Evolutionary conservation across 1,139 yeast species (phyloP).

Genomic region (Geotrichum histeridarum): DNA sequence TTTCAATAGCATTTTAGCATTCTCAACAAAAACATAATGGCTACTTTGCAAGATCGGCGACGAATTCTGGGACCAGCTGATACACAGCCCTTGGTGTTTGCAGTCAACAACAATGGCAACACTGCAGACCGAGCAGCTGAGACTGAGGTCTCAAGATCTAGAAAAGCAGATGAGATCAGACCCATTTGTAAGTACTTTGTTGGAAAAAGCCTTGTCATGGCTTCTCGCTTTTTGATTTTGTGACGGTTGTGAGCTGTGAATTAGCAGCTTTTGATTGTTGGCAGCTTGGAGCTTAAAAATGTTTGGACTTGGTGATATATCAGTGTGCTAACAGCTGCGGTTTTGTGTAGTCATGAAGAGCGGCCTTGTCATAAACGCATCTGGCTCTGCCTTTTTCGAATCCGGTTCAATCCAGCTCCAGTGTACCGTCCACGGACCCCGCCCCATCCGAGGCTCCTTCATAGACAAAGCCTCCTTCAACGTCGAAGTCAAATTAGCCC

Average conservation of each 20-base stretch:
- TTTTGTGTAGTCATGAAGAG: slow-evolving; percentile 41
- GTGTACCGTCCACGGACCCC: slow-evolving; percentile 80
- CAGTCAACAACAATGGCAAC: slow-evolving; percentile 4
- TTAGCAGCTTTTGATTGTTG: no score
- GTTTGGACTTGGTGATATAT: no score
- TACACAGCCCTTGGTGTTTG: slow-evolving; percentile 26
- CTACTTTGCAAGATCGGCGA: slow-evolving; percentile 32
- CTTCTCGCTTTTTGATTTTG: not conserved
- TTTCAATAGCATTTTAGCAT: no score
- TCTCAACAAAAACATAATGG: no score
- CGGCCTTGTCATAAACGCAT: slow-evolving; percentile 64
- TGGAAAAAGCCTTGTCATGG: not conserved
- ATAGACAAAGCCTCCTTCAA: slow-evolving; percentile 62
- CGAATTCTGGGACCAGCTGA: slow-evolving; percentile 40
- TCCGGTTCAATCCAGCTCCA: slow-evolving; percentile 57
- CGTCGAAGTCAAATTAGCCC: slow-evolving; percentile 60
- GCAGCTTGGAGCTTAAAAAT: no score
- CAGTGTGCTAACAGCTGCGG: not conserved
- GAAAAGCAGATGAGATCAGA: slow-evolving; percentile 15
- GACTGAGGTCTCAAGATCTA: slow-evolving; percentile 8
- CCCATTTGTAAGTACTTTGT: slow-evolving; percentile 23
- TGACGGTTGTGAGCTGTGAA: no score
- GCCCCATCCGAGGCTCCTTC: slow-evolving; percentile 77
- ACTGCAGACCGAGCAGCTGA: slow-evolving; percentile 6
- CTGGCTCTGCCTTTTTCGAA: slow-evolving; percentile 81